These are phyloP conservation scores for Auriscalpium microsporum DNA, from an alignment of 768 basidiomycete species.

Conservation along the genomic window DNA sequence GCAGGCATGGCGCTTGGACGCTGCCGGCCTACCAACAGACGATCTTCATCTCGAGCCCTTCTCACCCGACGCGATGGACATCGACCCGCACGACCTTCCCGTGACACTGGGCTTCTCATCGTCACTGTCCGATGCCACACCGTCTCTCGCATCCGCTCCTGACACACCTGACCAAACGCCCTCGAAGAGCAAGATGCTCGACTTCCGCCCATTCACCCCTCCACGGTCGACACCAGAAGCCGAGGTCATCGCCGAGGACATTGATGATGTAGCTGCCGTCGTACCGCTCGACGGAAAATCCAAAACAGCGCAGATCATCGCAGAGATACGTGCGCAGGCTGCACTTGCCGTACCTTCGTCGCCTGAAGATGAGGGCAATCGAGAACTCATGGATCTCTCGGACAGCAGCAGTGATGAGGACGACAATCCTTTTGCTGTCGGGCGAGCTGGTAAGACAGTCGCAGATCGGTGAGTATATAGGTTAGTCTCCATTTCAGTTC, in stretches of 20 bases:
- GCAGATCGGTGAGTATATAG: no score
- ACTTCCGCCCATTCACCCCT: constrained; percentile 17
- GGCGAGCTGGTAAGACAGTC: no score
- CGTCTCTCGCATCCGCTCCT: constrained; percentile 5
- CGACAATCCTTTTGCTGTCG: constrained; percentile 19
- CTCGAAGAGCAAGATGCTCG: neutral
- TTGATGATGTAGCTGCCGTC: constrained; percentile 15
- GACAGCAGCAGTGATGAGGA: constrained; percentile 41
- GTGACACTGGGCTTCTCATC: neutral
- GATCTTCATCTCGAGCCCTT: neutral
- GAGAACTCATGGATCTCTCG: constrained; percentile 29
- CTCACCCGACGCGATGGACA: neutral
- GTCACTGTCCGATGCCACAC: neutral
- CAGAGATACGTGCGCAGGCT: constrained; percentile 41
- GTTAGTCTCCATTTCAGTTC: no score
- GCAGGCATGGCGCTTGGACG: constrained; percentile 34
- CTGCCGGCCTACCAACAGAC: constrained; percentile 6
- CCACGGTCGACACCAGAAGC: constrained; percentile 15
- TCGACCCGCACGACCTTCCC: neutral
- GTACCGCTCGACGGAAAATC: constrained; percentile 23
- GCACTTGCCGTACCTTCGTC: constrained; percentile 29
- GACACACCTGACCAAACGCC: neutral
- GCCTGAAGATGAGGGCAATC: constrained; percentile 29
- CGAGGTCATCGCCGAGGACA: constrained; percentile 15
- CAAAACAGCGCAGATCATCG: constrained; percentile 54